Evolutionary conservation across 176 grass and related monocot species (phyloP), one percentile per base, ranked within the genome.

Genomic region (Secale cereale): DNA sequence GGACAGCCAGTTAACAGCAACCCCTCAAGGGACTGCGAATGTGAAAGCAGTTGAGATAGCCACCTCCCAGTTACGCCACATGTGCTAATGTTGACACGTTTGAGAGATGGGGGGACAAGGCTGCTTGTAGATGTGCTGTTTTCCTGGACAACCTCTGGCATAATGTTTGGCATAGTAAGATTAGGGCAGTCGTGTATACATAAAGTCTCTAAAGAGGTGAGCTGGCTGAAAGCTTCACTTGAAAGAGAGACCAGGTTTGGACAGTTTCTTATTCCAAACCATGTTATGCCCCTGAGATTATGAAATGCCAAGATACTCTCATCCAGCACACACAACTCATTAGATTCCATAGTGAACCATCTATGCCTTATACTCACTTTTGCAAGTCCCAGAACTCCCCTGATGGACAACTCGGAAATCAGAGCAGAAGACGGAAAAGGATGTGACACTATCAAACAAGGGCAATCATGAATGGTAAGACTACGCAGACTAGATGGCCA

Each of bases 11-110:
- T 0, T 8, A 84, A 19, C 0, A 0, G 0, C 41, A 84, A 76
- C 2, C 0, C 0, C 4, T 84, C 0, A 12, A 84, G 72, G 20
- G 29, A 20, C 5, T 6, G 29, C 0, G 7, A 25, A 37, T 65
- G 59, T 7, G 29, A 4, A 65, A 84, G 71, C 29, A 84, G 17
- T 20, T 46, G 27, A 1, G 7, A 27, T 65, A 84, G 59, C 28
- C 71, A 65, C 9, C 59, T 35, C 37, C 82, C 82, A 27, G 82
- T 10, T 65, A 65, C 2, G 27, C 59, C 82, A 17, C 70, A 76
- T 35, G 1, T 0, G 19, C 2, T 1, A 23, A 84, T 3, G 0
- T 0, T 0, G 29, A 84, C 19, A 19, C 0, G 0, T 52, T 17
- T 52, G 59, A 84, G 29, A 65, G 36, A 76, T 76, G 82, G 71